Conservation (phyloP, 2,329 filamentous ascomycete genomes). For the Fusarium papillatum region DNA sequence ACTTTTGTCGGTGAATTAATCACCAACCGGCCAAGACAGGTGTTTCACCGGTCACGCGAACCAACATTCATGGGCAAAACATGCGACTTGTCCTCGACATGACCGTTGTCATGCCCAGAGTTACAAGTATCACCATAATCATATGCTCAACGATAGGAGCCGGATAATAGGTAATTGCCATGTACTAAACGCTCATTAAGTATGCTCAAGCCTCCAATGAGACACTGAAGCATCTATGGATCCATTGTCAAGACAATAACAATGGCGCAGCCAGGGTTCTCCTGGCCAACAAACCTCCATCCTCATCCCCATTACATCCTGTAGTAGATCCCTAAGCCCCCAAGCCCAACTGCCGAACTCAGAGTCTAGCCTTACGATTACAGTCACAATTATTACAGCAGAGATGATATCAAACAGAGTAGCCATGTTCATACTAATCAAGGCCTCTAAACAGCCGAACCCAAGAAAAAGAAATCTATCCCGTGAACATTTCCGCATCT, state of each 20-base stretch:
- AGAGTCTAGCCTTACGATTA: neutral
- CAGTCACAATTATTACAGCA: neutral
- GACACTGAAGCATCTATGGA: neutral
- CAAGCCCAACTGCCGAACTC: neutral
- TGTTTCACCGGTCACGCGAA: neutral
- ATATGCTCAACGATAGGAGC: neutral
- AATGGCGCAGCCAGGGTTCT: neutral
- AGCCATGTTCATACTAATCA: conserved; percentile 44
- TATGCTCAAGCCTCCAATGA: neutral
- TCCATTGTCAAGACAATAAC: neutral
- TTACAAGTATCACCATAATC: neutral
- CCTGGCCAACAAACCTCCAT: neutral
- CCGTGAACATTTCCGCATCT: conserved; percentile 48
- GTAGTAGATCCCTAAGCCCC: neutral
- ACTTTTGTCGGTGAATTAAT: neutral
- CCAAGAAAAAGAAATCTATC: conserved; percentile 51
- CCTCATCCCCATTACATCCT: neutral
- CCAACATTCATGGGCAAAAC: neutral
- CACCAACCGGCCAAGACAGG: neutral
- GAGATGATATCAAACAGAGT: conserved; percentile 1
- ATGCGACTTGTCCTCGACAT: neutral
- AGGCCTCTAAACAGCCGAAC: conserved; percentile 38
- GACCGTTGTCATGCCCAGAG: neutral
- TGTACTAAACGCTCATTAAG: too few species aligned
- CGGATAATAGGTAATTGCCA: neutral